Evolutionary conservation across 495 filamentous ascomycete genomes (phyloP), one percentile per base, ranked within the genome.

Genomic region (Neurospora sp.): DNA sequence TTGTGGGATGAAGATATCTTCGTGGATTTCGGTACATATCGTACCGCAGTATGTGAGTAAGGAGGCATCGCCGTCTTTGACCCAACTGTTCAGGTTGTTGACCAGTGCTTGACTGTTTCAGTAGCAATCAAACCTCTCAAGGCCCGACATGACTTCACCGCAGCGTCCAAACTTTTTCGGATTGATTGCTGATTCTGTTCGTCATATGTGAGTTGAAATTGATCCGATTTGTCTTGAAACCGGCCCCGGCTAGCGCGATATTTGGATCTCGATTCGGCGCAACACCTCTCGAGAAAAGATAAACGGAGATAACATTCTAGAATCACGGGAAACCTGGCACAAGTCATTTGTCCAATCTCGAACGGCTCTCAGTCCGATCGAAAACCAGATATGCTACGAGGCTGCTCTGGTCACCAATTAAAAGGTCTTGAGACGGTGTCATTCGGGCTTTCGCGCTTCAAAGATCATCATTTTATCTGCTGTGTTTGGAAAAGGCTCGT

Each of bases 201-300:
- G 27, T 65, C 53, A 35, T 14, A 65, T 35, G 9, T 65, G 53
- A 35, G 14, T 61, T 61, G 53, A 61, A 12, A 61, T 35, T 61
- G 53, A 61, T 65, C 53, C 18, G 53, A 18, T 65, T 65, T 65
- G 22, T 65, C 53, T 65, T 65, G 53, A 65, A 35, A 65, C 53
- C 27, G 14, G 53, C 53, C 53, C 53, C 14, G 6, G 42, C 37
- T 69, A 69, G 61, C 38, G 73, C 31, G 70, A 65, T 71, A 72
- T 68, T 44, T 45, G 69, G 71, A 78, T 76, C 76, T 76, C 75
- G 75, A 78, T 78, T 73, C 69, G 70, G 74, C 59, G 69, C 73
- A 59, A 37, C 75, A 45, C 70, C 65, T 65, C 53, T 61, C 14
- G 53, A 65, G 27, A 65, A 65, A 61, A 65, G 12, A 35, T 65